Evolutionary conservation across 257 asterid species (phyloP), one percentile per base, ranked within the genome.

Genomic region (Nicotiana benthamiana): DNA sequence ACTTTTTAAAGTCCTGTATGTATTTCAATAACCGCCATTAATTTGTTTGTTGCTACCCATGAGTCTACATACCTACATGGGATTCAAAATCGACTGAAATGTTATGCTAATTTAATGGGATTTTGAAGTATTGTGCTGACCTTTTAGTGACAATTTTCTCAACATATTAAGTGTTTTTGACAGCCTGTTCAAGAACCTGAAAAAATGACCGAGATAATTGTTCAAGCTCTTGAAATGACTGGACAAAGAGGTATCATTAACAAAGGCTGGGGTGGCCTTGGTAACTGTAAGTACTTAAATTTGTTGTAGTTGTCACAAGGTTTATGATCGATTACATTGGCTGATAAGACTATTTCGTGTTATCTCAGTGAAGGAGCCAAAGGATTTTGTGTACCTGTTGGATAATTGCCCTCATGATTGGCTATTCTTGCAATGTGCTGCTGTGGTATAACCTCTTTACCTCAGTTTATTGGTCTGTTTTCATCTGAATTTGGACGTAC

Each of bases 251-350:
- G 98, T 81, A 93, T 94, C 88, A 93, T 94, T 56, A 93, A 94
- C 79, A 93, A 90, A 90, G 98, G 98, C 88, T 94, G 98, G 98
- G 98, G 97, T 66, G 97, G 97, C 84, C 90, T 94, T 81, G 98
- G 98, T 82, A 80, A 82, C 80, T 65, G 98, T 94, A 90, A 30
- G 90, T 80, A 43, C 82, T 83, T 81, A n/a, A 57, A 40, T 56
- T 30, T 68, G 54, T 79, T 3, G n/a, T n/a, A 62, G 36, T 70
- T 72, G 79, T 53, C 59, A 46, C 16, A 6, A 72, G 61, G 61
- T 16, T 72, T 74, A 48, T 48, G 43, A 48, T 74, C 27, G 79
- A 48, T 74, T 74, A 78, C 59, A 12, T 53, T 32, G 11, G 75
- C 22, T 60, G 43, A 4, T 22, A 27, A 30, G 36, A 75, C 77